Evolutionary conservation across 2,329 filamentous ascomycete genomes (phyloP), one percentile per base, ranked within the genome.

Genomic region (Hirsutella minnesotensis): DNA sequence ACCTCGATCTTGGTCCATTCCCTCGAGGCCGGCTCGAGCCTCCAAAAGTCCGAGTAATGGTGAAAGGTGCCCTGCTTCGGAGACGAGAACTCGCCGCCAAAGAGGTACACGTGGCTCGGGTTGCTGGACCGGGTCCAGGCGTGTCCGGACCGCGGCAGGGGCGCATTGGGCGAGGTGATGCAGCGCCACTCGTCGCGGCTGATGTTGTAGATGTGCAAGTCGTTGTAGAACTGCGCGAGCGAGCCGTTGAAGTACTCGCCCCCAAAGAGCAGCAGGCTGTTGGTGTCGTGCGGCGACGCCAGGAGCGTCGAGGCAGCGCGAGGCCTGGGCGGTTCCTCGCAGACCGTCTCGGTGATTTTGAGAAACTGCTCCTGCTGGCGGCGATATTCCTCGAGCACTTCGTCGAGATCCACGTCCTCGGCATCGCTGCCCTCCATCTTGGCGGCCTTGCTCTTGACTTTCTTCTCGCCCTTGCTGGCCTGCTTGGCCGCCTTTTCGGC

Each of bases 21-120:
- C 53, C 88, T 75, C 8, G 77, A 81, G 9, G 73, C 75, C 1
- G 90, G 84, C 57, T 96, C 89, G 36, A 96, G 74, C 40, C 83
- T 75, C 90, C 92, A 98, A 61, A 98, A 96, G 65, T 96, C 92
- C 56, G 94, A 95, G 67, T 98, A 98, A 64, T 98, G 92, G 62
- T 98, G 95, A 57, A 98, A 98, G 0, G 90, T 96, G 4, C 92
- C 92, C 64, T 96, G 92, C 60, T 95, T 96, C 2, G 92, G 92
- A 22, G 83, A 90, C 45, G 86, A 94, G 62, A 98, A 98, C 64
- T 98, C 92, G 47, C 90, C 92, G 49, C 92, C 92, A 56, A 96
- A 96, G 15, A 98, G 68, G 60, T 94, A 98, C 41, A 96, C 77
- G 29, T 84, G 80, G 48, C 83, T 84, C 15, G 82, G 70, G 62